phyloP scores from a whole-genome alignment of 805 yeast genomes.

The Ascoidea asiatica region DNA sequence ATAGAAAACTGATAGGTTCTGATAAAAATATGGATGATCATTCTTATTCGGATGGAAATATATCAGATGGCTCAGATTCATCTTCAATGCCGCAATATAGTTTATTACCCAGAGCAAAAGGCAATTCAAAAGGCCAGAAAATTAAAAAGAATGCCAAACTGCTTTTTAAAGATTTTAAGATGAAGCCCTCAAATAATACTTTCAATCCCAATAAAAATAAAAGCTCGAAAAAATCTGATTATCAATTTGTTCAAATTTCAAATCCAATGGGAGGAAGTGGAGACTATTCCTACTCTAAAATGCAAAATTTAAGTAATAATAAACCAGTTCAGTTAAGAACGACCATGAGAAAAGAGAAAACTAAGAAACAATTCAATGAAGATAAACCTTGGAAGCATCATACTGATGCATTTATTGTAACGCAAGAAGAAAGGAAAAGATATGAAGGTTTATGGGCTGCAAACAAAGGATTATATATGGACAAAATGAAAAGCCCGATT shows the following conservation, averaged over 20 bases:
- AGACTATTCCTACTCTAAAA: not conserved
- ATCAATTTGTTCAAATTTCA: not conserved
- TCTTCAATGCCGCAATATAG: not conserved
- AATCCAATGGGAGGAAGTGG: not conserved
- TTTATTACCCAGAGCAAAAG: not conserved
- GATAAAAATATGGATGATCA: too few species aligned
- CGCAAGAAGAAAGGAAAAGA: slow-evolving; percentile 63
- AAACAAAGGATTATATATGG: slow-evolving; percentile 56
- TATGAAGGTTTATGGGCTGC: slow-evolving; percentile 94
- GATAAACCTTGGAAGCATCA: slow-evolving; percentile 94
- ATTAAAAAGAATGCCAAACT: not conserved
- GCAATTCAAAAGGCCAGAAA: not conserved
- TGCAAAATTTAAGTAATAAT: not conserved
- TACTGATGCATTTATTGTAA: slow-evolving; percentile 35
- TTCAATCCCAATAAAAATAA: not conserved
- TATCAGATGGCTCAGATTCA: too few species aligned
- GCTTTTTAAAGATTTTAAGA: not conserved
- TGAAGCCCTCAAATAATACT: not conserved
- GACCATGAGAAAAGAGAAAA: slow-evolving; percentile 11
- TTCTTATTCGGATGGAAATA: too few species aligned
- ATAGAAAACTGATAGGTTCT: too few species aligned
- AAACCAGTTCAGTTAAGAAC: slow-evolving; percentile 8
- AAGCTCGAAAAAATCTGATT: not conserved
- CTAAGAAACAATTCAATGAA: slow-evolving; percentile 49
- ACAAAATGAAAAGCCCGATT: slow-evolving; percentile 12